Base-by-base conservation (phyloP, 1,139 yeast genomes). In the Taphrina wiesneri region DNA sequence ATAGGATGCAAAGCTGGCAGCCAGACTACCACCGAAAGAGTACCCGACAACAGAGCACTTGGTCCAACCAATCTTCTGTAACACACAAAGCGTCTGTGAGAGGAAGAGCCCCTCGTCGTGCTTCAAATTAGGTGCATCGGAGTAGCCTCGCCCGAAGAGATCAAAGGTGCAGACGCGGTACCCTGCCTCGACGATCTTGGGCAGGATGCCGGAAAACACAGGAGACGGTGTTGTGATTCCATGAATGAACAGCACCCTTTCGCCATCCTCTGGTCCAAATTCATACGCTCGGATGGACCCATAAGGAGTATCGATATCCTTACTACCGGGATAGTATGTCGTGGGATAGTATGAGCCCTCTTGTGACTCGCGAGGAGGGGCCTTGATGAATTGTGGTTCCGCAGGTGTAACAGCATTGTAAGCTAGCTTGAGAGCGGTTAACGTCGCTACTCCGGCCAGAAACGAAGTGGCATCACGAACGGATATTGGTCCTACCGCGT, bases 211-310 rank as follows among this genome's bases (percentile, higher is more conserved):
- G 13, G 39, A 11, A 36, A 63, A 63, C 23, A 56, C 62, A 2
- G 63, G 56, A 23, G 32, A 39, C 13, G 66, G 66, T 13, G 66
- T 56, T 4, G 63, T 63, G 36, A 63, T 63, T 45, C 66, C 66
- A 41, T 63, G 66, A 19, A 63, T 36, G 23, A 63, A 56, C 49
- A 63, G 47, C 19, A 63, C 41, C 6, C 63, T 21, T n/a, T 51
- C 49, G 1, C 66, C 66, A 23, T 63, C 66, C 17, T 26, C 43
- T 3, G 62, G 62, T 2, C 66, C 66, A 6, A 28, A 46, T 26
- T 36, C 57, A 25, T 56, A 63, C 15, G 46, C 21, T 34, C 62
- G 34, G 15, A 56, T 56, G 7, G 34, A 36, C 13, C 66, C 66
- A 30, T 56, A 63, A 9, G 66, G 66, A 2, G 66, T 56, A 5